phyloP scores from a whole-genome alignment of 2,329 filamentous ascomycete species.

The Talaromyces marneffei region DNA sequence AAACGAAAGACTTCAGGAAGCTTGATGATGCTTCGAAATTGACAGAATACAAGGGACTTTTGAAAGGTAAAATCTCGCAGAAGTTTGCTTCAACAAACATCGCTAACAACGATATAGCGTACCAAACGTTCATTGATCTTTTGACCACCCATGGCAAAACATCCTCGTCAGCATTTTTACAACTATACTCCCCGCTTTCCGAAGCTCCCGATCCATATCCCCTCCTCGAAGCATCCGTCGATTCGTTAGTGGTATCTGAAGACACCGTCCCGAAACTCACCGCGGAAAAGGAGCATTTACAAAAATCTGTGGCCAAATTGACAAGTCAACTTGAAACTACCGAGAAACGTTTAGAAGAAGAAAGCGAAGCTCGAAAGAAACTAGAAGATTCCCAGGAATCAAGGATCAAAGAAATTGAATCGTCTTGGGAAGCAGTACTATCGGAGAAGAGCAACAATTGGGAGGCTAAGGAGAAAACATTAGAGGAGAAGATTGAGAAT shows the following conservation, averaged over 20 bases:
- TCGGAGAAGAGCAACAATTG: conserved; percentile 95
- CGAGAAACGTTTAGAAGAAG: conserved; percentile 72
- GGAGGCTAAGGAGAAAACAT: conserved; percentile 81
- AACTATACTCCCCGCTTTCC: conserved; percentile 85
- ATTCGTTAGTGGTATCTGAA: conserved; percentile 85
- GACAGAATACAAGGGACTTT: conserved; percentile 75
- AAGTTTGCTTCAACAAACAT: neutral
- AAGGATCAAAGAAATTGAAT: conserved; percentile 82
- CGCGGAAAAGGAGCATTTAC: conserved; percentile 83
- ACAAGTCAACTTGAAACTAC: conserved; percentile 77
- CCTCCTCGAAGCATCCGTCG: conserved; percentile 89
- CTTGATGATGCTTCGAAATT: conserved; percentile 84
- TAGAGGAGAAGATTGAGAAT: conserved; percentile 91
- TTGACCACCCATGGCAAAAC: conserved; percentile 94
- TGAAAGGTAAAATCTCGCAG: conserved; percentile 61
- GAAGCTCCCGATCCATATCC: conserved; percentile 97
- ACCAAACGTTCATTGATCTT: conserved; percentile 95
- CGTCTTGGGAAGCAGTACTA: conserved; percentile 82
- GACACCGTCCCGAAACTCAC: conserved; percentile 85
- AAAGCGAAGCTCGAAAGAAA: conserved; percentile 65
- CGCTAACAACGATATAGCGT: conserved; percentile 53
- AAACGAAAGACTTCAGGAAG: conserved; percentile 96
- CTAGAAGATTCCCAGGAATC: conserved; percentile 71
- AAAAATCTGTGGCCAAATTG: conserved; percentile 67
- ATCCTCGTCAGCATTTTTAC: conserved; percentile 86